Evolutionary conservation across 371 early-diverging fungal genomes (phyloP).

Genomic region (Paraphysoderma sedebokerense): DNA sequence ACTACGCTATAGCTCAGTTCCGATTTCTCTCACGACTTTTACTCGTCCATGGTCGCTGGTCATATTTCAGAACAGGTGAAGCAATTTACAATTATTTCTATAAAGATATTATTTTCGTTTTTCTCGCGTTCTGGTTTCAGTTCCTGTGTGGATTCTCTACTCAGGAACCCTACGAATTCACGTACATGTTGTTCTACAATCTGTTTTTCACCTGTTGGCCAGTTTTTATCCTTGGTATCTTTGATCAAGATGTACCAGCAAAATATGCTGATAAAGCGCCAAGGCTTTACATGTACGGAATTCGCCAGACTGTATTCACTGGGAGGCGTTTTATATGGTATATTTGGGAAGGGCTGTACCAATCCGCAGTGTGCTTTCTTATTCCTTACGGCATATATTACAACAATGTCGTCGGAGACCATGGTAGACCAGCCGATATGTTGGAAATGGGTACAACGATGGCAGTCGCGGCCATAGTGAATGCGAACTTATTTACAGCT

Average conservation of each 20-base stretch:
- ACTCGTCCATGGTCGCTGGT: constrained; percentile 73
- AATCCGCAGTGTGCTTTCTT: constrained; percentile 67
- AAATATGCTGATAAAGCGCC: constrained; percentile 55
- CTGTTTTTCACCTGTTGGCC: constrained; percentile 53
- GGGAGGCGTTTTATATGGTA: constrained; percentile 64
- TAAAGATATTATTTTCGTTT: constrained; percentile 61
- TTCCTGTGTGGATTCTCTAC: constrained; percentile 52
- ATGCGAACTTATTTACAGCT: constrained; percentile 61
- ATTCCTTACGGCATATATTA: constrained; percentile 31
- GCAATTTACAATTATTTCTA: constrained; percentile 63
- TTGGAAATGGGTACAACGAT: constrained; percentile 55
- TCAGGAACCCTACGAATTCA: constrained; percentile 14
- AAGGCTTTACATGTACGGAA: constrained; percentile 69
- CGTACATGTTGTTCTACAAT: constrained; percentile 33
- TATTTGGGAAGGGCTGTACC: constrained; percentile 66
- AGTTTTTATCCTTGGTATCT: constrained; percentile 48
- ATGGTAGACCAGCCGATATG: constrained; percentile 12
- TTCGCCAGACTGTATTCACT: constrained; percentile 60
- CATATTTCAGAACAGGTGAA: constrained; percentile 55
- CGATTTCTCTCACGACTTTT: constrained; percentile 46
- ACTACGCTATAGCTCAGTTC: constrained; percentile 81
- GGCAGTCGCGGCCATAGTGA: constrained; percentile 49
- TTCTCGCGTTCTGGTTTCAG: constrained; percentile 69
- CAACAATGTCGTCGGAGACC: no score
- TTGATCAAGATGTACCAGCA: constrained; percentile 78